Evolutionary conservation across 1,284 basidiomycete genomes (phyloP).

Genomic region (Heterobasidion annosum): DNA sequence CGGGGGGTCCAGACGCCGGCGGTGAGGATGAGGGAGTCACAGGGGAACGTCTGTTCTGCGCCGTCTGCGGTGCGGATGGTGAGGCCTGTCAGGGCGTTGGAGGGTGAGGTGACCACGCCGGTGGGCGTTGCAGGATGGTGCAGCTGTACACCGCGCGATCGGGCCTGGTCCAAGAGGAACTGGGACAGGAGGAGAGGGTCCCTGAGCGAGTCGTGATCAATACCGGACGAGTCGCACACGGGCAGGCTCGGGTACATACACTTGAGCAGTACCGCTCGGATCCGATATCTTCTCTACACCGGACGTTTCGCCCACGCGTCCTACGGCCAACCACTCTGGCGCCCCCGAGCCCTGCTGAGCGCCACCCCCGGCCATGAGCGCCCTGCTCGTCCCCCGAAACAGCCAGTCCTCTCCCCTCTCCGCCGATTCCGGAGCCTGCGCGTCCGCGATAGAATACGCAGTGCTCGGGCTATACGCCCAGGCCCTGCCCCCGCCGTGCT

Average conservation of each 20-base stretch:
- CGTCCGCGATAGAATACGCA: constrained; percentile 16
- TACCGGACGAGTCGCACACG: not conserved
- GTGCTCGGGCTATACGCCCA: constrained; percentile 47
- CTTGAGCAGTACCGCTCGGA: constrained; percentile 35
- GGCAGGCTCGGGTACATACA: constrained; percentile 19
- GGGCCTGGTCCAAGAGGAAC: constrained; percentile 36
- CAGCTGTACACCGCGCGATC: constrained; percentile 30
- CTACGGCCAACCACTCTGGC: constrained; percentile 20
- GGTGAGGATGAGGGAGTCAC: constrained; percentile 41
- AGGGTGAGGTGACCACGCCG: constrained; percentile 15
- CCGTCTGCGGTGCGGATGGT: constrained; percentile 12
- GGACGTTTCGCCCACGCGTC: constrained; percentile 7
- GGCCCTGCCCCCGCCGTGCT: constrained; percentile 36
- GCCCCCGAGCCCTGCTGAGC: not conserved
- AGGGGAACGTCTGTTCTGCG: constrained; percentile 21
- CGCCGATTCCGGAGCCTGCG: not conserved
- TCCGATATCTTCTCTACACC: constrained; percentile 21
- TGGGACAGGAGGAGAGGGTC: constrained; percentile 41
- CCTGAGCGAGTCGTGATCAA: constrained; percentile 10
- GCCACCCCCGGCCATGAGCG: constrained; percentile 2
- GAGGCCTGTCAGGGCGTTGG: constrained; percentile 6
- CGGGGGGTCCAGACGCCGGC: constrained; percentile 59
- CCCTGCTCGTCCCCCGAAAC: constrained; percentile 6
- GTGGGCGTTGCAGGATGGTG: constrained; percentile 21
- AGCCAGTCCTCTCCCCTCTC: constrained; percentile 12